These are phyloP conservation scores for Brassica napus DNA, from an alignment of 345 rosid genomes.

Conservation along the genomic window Da-Ae NC_063445.1:2122501-2123000, in stretches of 20 bases:
- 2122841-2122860: background rate
- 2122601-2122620: conserved; percentile 15
- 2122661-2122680: conserved; percentile 4
- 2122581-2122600: conserved; percentile 17
- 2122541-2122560: conserved; percentile 12
- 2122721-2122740: conserved; percentile 40
- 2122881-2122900: conserved; percentile 24
- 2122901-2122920: conserved; percentile 29
- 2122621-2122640: conserved; percentile 3
- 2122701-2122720: conserved; percentile 5
- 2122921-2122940: background rate
- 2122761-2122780: conserved; percentile 12
- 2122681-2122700: too few species aligned
- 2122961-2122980: conserved; percentile 1
- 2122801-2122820: conserved; percentile 40
- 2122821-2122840: background rate
- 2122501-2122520: background rate
- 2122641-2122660: conserved; percentile 6
- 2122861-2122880: background rate
- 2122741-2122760: conserved; percentile 26
- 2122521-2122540: background rate
- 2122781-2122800: conserved; percentile 38
- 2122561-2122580: conserved; percentile 20
- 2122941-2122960: conserved; percentile 14
- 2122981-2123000: conserved; percentile 10